Base-by-base conservation (phyloP, 2,329 filamentous ascomycete genomes). In the Penicillium oxalicum region DNA sequence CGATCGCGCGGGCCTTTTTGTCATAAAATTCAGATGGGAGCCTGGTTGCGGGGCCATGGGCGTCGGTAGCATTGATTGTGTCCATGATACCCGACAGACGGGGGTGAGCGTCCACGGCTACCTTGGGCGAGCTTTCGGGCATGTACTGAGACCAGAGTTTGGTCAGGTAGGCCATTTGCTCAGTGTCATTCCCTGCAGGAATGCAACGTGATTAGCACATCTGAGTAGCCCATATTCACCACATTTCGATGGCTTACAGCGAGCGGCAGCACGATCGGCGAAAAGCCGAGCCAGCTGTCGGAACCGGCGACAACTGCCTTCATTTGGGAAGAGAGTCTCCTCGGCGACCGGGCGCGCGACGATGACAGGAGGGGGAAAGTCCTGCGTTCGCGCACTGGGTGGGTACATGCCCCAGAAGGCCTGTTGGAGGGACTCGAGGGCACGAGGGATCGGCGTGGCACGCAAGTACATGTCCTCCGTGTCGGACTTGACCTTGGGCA, bases 71-170 rank as follows among this genome's bases (percentile, higher is more conserved):
- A 65, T 96, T 97, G 62, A 97, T 80, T 0, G 88, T 93, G 70
- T 98, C 93, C 86, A 95, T 89, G 61, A 98, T 86, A 45, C 93
- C 93, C 5, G 84, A 90, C 9, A 97, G 76, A 39, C 91, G 79
- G 0, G 93, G 93, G 51, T 85, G 84, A 1, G 84, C 84, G 67
- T 96, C 90, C 7, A 97, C 88, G 26, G 86, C 87, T 7, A 96
- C 83, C 35, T 78, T 77, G 9, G 79, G 79, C 28, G 75, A 77
- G 33, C 77, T 77, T 6, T 82, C 77, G 0, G 89, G 88, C 87
- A 97, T 95, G 82, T 86, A 95, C 66, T 87, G 89, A 33, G 86
- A 83, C 46, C 91, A 82, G 50, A 87, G 71, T 51, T 80, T 83
- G 60, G 86, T 90, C 25, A 96, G 73, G 65, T 95, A 91, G 29